Evolutionary conservation across 2,329 filamentous ascomycete species (phyloP), one percentile per base, ranked within the genome.

Genomic region (Stromatinia cepivora): DNA sequence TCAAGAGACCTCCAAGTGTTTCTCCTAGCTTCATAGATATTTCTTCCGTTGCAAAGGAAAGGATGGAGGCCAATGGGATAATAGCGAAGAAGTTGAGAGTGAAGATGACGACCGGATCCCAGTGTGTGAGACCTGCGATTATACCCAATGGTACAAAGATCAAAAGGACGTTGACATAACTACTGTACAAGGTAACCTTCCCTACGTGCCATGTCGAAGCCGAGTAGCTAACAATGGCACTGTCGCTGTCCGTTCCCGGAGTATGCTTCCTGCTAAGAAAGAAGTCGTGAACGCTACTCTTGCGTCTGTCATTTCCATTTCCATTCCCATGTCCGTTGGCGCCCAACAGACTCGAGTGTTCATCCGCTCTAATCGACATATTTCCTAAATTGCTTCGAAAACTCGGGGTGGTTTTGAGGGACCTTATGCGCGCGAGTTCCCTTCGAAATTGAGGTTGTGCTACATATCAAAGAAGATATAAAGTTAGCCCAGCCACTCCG

Each of bases 111-210:
- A 83, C 85, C 2, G 86, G 83, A 73, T 83, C 81, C 81, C 83
- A 84, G 25, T 66, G 78, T 69, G 84, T 72, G 4, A 79, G 80
- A 71, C 85, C 86, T 65, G 85, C 81, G 82, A 87, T 86, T 77
- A 97, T 92, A 70, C 93, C 93, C 58, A 88, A 85, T 0, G 93
- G 93, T 0, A 92, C 93, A 52, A 90, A 88, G 39, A 97, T 70
- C 52, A 97, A 82, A 36, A 97, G 82, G 39, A 97, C 77, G 77
- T 97, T 97, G 81, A 97, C 88, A 79, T 77, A 77, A 72, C 74
- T 77, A 71, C 76, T 77, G 22, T 75, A 68, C 69, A 77, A 69
- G 4, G 76, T 77, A 31, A 77, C 58, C 69, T 77, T 77, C 22
- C 72, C 75, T 54, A 76, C 68, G 58, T 74, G 75, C 58, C 75